Evolutionary conservation across 495 filamentous ascomycete genomes (phyloP), one percentile per base, ranked within the genome.

Genomic region (Lophium mytilinum): DNA sequence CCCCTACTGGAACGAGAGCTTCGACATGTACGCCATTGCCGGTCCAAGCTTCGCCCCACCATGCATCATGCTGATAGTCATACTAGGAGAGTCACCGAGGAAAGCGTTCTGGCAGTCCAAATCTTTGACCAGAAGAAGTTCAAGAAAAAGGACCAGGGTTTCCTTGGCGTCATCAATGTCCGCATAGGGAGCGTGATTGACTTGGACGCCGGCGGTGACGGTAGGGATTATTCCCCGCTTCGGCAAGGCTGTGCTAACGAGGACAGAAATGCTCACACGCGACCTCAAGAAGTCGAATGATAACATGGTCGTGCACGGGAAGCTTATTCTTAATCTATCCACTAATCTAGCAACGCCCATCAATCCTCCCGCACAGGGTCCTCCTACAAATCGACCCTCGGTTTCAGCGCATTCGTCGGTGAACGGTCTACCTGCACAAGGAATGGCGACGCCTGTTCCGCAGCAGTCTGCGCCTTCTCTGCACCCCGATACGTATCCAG

Each of bases 121-220:
- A 95, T 98, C 46, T 98, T 98, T 66, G 93, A 98, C 70, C 93
- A 98, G 71, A 97, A 96, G 78, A 98, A 98, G 72, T 98, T 97
- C 77, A 98, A 98, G 77, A 98, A 98, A 80, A 98, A 97, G 88
- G 93, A 97, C 66, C 93, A 98, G 70, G 93, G 93, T 1, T 98
- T 98, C 65, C 81, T 98, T 18, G 93, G 93, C 37, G 93, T 98
- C 37, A 96, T 98, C 63, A 98, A 98, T 70, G 86, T 97, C 56
- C 86, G 90, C 51, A 86, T 97, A 53, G 94, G 93, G 55, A 87
- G 89, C 77, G 86, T 91, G 37, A 88, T 98, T 50, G 93, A 96
- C 69, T 71, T 98, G 57, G 83, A 85, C 53, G 81, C 87, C 60
- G 91, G 90, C 41, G 88, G 89, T 55, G 93, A 98, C 76, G 90